Percentiles rank a stretch among this genome's conserved stretches.
Conservation (phyloP, 139 green algal species). For the Chloropicon primus region DNA sequence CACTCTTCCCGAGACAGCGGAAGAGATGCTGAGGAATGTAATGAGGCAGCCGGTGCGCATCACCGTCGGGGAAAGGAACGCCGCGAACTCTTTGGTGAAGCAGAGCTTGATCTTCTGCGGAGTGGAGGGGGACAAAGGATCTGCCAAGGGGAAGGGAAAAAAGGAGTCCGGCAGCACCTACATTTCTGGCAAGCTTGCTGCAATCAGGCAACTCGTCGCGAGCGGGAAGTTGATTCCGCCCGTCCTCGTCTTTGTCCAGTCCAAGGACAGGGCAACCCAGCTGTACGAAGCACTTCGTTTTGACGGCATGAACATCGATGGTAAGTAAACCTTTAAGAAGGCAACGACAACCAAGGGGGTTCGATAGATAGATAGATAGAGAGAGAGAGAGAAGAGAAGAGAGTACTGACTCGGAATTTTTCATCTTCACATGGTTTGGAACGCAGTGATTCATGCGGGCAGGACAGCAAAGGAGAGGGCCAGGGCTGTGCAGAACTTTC, state of each 20-base stretch:
- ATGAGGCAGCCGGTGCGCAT: constrained; percentile 74
- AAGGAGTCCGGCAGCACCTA: neutral
- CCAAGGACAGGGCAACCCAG: constrained; percentile 67
- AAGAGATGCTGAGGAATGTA: constrained; percentile 67
- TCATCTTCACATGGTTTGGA: too few relatives aligned
- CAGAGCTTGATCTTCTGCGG: constrained; percentile 86
- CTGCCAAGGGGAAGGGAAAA: neutral
- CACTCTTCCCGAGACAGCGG: constrained; percentile 76
- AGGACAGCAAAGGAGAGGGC: neutral
- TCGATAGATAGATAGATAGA: too few relatives aligned
- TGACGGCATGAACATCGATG: constrained; percentile 68
- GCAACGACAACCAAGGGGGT: too few relatives aligned
- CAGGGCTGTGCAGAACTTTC: constrained; percentile 15
- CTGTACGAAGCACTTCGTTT: constrained; percentile 62
- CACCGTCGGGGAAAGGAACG: constrained; percentile 39
- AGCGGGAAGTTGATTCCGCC: constrained; percentile 56
- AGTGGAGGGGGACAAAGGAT: neutral
- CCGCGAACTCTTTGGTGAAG: constrained; percentile 39
- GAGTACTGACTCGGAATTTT: too few relatives aligned
- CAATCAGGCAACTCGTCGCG: constrained; percentile 71
- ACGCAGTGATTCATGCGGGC: neutral
- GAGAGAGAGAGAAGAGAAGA: too few relatives aligned
- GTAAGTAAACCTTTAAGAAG: too few relatives aligned
- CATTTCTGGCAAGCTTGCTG: constrained; percentile 68
- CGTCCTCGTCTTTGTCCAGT: constrained; percentile 80